phyloP scores from a whole-genome alignment of 495 filamentous ascomycete species.

The Aspergillus steynii region DNA sequence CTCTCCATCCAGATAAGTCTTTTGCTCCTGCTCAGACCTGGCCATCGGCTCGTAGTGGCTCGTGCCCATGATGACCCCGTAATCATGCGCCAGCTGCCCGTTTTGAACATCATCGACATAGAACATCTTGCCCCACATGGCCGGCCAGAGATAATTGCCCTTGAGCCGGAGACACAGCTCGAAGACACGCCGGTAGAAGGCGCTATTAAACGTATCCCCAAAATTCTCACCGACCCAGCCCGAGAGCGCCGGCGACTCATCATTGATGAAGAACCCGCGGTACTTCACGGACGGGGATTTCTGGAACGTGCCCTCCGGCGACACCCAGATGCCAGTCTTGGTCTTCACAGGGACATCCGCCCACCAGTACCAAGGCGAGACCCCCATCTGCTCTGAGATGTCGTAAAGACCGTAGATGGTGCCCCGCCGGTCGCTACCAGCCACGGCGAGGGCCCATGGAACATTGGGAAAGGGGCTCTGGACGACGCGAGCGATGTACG shows the following conservation, averaged over 20 bases:
- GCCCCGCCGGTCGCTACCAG: conserved; percentile 66
- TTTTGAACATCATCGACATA: conserved; percentile 67
- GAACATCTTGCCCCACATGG: conserved; percentile 71
- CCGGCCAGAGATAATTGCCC: conserved; percentile 77
- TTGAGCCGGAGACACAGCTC: conserved; percentile 68
- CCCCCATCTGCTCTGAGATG: conserved; percentile 73
- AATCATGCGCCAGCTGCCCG: conserved; percentile 68
- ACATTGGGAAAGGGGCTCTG: conserved; percentile 58
- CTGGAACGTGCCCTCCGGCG: conserved; percentile 54
- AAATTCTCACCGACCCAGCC: conserved; percentile 65
- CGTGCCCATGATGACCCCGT: conserved; percentile 69
- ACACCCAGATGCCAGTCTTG: conserved; percentile 56
- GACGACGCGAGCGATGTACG: conserved; percentile 61
- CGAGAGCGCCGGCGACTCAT: conserved; percentile 70
- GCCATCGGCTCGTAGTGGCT: conserved; percentile 76
- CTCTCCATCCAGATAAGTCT: conserved; percentile 53
- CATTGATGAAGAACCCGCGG: conserved; percentile 78
- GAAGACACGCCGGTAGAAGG: conserved; percentile 69
- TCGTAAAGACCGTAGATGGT: conserved; percentile 75
- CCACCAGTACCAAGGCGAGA: conserved; percentile 77
- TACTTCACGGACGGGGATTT: conserved; percentile 69
- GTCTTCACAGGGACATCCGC: conserved; percentile 63
- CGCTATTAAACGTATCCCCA: conserved; percentile 59
- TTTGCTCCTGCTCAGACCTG: conserved; percentile 70
- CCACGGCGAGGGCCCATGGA: conserved; percentile 64